Evolutionary conservation across 2,329 filamentous ascomycete species (phyloP).

Genomic region (Zymoseptoria pseudotritici): DNA sequence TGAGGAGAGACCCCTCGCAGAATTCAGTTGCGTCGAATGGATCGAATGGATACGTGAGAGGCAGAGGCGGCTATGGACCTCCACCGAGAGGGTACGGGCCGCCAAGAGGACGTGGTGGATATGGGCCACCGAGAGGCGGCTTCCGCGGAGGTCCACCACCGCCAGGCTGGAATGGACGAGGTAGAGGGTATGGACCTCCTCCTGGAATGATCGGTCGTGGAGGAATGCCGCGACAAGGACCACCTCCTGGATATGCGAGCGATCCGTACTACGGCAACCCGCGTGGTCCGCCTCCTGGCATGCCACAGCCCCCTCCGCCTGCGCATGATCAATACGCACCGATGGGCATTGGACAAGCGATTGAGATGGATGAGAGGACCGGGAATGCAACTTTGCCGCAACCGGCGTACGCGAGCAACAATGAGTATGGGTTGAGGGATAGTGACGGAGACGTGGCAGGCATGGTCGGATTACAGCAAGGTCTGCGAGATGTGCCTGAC

Average conservation of each 20-base stretch:
- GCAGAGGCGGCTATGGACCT: slow-evolving; percentile 28
- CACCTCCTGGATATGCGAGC: slow-evolving; percentile 23
- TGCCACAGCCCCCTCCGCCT: slow-evolving; percentile 15
- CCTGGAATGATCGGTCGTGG: slow-evolving; percentile 27
- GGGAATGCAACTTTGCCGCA: slow-evolving; percentile 40
- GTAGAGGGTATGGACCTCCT: slow-evolving; percentile 38
- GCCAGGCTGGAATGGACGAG: slow-evolving; percentile 29
- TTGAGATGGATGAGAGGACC: slow-evolving; percentile 74
- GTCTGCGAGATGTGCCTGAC: slow-evolving; percentile 19
- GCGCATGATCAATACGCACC: slow-evolving; percentile 28
- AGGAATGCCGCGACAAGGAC: slow-evolving; percentile 14
- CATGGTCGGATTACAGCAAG: slow-evolving; percentile 66
- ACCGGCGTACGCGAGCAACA: slow-evolving; percentile 3
- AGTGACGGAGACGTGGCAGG: slow-evolving; percentile 66
- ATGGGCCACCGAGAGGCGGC: slow-evolving; percentile 32
- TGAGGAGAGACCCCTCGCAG: slow-evolving; percentile 43
- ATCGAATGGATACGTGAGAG: slow-evolving; percentile 27
- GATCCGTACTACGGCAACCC: slow-evolving; percentile 19
- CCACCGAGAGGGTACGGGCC: slow-evolving; percentile 38
- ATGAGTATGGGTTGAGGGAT: slow-evolving; percentile 43
- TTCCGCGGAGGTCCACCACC: slow-evolving; percentile 35
- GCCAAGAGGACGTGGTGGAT: slow-evolving; percentile 48
- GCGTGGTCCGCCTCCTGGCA: slow-evolving; percentile 8
- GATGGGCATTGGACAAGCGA: slow-evolving; percentile 52
- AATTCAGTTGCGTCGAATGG: slow-evolving; percentile 36